A percentile compares a stretch with the other conserved stretches of the same genome.
Evolutionary conservation across 1,139 yeast species (phyloP).

Genomic region (Taphrina pruni): DNA sequence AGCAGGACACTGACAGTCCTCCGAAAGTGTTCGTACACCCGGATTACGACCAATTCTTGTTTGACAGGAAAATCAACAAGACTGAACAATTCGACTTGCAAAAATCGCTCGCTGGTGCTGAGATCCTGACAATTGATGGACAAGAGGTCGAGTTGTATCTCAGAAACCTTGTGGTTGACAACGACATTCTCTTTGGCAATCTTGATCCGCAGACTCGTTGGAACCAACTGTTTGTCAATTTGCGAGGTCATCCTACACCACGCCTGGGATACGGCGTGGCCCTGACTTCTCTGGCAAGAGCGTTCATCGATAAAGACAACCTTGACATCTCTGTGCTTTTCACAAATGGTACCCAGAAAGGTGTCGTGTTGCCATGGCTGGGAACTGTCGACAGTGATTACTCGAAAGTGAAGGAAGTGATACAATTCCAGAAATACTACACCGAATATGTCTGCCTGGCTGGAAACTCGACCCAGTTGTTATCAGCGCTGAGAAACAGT

Average conservation of each 20-base stretch:
- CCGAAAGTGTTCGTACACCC: conserved; percentile 17
- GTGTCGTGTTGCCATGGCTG: conserved; percentile 11
- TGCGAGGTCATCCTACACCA: conserved; percentile 31
- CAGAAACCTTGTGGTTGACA: background rate
- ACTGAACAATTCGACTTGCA: conserved; percentile 20
- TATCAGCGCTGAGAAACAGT: background rate
- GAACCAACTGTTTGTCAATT: conserved; percentile 26
- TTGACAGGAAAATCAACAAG: conserved; percentile 24
- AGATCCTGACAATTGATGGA: conserved; percentile 13
- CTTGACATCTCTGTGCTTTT: conserved; percentile 4
- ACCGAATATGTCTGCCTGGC: conserved; percentile 19
- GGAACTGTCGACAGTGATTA: conserved; percentile 26
- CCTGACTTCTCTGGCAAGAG: conserved; percentile 5
- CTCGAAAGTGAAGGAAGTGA: conserved; percentile 1
- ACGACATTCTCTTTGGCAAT: conserved; percentile 16
- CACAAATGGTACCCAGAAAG: conserved; percentile 8
- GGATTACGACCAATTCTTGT: conserved; percentile 22
- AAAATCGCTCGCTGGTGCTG: conserved; percentile 24
- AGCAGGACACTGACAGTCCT: background rate
- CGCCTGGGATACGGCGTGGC: conserved; percentile 28
- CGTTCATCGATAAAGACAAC: conserved; percentile 3
- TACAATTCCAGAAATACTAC: conserved; percentile 20
- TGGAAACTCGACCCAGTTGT: background rate
- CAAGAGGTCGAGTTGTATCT: conserved; percentile 8
- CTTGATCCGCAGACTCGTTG: conserved; percentile 28